Evolutionary conservation across 306 rosid genomes (phyloP), one percentile per base, ranked within the genome.

Genomic region (Carpinus fangiana): DNA sequence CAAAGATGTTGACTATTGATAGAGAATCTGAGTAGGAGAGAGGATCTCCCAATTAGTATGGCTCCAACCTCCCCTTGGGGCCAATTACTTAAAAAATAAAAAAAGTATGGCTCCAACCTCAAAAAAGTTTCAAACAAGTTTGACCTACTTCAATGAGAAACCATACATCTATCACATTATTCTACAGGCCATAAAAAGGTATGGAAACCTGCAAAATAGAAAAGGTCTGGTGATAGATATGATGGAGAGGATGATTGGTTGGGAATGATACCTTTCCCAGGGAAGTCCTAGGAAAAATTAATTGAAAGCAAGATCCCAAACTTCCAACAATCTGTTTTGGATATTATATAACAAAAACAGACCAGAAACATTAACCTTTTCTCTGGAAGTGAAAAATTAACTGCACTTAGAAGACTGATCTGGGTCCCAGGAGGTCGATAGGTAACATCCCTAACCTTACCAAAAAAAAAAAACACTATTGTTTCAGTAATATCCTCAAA

Each of bases 401-500:
- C 93, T 45, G 87, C 78, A 78, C 87, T 84, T 41, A 94, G 84
- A 72, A 94, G 96, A 73, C 74, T 84, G 77, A 84, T 82, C 87
- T 94, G 91, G 12, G 93, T 90, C 83, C 98, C 98, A 1, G 97
- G 96, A 2, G 95, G 92, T 75, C 90, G 93, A 88, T 92, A 94
- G 85, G 90, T 81, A 57, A 89, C 90, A 80, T 90, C 94, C 87
- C 79, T 88, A 64, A 89, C 98, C 98, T 90, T 59, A 23, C 26
- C 3, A 76, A 38, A 47, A 48, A 36, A 64, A 75, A 73, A 8
- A 69, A 1, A 53, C 14, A 21, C 56, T 31, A 81, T 12, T n/a
- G 13, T 23, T 50, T 75, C 17, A 78, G 50, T 47, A 67, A 73
- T 18, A 52, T 60, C 31, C 74, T 14, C 18, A 72, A 54, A 17